Evolutionary conservation across 83 land plant genomes (phyloP).

Genomic region (Thuja plicata): DNA sequence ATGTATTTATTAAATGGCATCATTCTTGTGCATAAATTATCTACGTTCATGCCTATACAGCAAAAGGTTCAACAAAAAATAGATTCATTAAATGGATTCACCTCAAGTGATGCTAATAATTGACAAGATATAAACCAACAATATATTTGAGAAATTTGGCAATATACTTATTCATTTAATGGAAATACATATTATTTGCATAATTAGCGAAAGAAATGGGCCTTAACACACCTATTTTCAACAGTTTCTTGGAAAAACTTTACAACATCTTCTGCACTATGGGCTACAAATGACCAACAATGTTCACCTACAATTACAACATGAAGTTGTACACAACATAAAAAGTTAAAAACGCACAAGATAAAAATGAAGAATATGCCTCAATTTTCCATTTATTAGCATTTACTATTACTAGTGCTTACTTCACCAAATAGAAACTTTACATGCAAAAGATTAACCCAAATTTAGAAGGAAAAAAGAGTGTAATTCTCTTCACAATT

Average conservation of each 20-base stretch:
- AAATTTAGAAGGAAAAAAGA: neutral
- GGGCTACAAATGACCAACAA: slow-evolving; percentile 68
- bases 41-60: neutral
- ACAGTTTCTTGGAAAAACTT: slow-evolving; percentile 84
- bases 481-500: neutral
- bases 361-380: neutral
- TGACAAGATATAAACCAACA: neutral
- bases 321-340: neutral
- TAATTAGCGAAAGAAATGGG: neutral
- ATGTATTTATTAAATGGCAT: neutral
- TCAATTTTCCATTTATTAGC: neutral
- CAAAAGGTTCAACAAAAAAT: neutral
- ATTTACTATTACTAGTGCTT: neutral
- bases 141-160: neutral
- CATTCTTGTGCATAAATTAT: neutral
- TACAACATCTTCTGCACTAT: slow-evolving; percentile 70
- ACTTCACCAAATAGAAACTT: neutral
- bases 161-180: neutral
- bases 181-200: neutral
- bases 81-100: neutral
- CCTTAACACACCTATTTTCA: slow-evolving; percentile 69
- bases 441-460: neutral
- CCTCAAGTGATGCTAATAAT: neutral
- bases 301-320: slow-evolving; percentile 55
- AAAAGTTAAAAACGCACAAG: no score